Conservation (phyloP, 129 eudicot genomes). For the Flaveria bidentis region DNA sequence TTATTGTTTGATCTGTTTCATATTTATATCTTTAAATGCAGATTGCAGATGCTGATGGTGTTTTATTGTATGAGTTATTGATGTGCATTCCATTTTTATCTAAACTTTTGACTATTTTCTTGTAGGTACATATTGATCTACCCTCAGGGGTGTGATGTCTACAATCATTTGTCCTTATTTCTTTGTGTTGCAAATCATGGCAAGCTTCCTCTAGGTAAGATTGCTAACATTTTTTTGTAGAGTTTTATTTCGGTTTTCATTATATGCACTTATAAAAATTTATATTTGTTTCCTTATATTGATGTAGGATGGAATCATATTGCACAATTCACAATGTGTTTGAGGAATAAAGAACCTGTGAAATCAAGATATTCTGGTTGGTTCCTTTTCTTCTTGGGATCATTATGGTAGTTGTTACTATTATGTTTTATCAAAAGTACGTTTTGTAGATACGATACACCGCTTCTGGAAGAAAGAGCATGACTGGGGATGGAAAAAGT, state of each 20-base stretch:
- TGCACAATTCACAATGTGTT: conserved; percentile 93
- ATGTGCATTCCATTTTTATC: background rate
- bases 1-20: no score
- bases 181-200: conserved; percentile 97
- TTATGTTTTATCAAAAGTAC: background rate
- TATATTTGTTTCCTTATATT: background rate
- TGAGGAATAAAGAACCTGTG: conserved; percentile 91
- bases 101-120: conserved; percentile 13
- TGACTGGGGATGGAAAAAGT: conserved; percentile 99
- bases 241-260: background rate
- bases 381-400: conserved; percentile 11
- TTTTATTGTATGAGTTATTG: no score
- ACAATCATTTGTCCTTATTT: conserved; percentile 90
- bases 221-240: background rate
- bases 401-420: background rate
- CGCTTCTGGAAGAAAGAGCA: conserved; percentile 98
- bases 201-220: conserved; percentile 88
- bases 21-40: no score
- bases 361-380: conserved; percentile 91
- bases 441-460: conserved; percentile 76
- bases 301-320: conserved; percentile 92
- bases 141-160: conserved; percentile 95
- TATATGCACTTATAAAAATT: background rate
- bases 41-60: no score
- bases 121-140: conserved; percentile 87